Base-by-base conservation (phyloP, 257 asterid genomes). In the Penstemon eatonii region DNA sequence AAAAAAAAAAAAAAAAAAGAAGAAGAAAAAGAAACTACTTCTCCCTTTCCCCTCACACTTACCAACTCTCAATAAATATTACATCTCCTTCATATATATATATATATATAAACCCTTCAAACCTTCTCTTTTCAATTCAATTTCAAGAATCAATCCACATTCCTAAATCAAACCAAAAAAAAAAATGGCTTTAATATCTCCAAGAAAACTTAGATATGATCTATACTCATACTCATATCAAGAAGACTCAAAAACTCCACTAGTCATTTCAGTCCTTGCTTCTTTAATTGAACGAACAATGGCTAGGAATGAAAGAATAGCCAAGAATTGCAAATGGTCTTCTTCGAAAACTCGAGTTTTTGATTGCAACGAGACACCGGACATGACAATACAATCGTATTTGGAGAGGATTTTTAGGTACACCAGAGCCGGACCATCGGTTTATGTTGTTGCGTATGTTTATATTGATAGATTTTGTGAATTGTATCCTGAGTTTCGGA, bases 401-500 rank as follows among this genome's bases (percentile, higher is more conserved):
- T 71, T 93, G 8, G 99, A 93, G 87, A 85, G 99, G 63, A 85
- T 90, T 7, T 93, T 83, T 84, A 55, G 91, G 56, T 93, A 93
- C 85, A 93, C 96, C 1, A 67, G 84, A 73, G 95, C 97, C 4
- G 96, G 99, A 5, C 94, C 99, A 0, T 81, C 99, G 11, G 97
- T 93, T 1, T 93, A 81, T 55, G 96, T 93, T 1, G 92, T 90
- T 9, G 97, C 99, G 0, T 93, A 93, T 68, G 95, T 81, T 0
- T 93, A 93, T 60, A 87, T 93, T 37, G 97, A 93, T 69, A 66
- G 97, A 4, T 78, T 90, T n/a, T 93, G 95, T 69, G 92, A 81
- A 46, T 56, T 90, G 7, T 64, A 79, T 18, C 93, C 95, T 3
- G 86, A 84, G 70, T 93, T 93, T 58, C 81, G 96, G 25, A 83